These are phyloP conservation scores for Wickerhamiella azyma DNA, from an alignment of 805 yeast species.

Conservation along the genomic window DNA sequence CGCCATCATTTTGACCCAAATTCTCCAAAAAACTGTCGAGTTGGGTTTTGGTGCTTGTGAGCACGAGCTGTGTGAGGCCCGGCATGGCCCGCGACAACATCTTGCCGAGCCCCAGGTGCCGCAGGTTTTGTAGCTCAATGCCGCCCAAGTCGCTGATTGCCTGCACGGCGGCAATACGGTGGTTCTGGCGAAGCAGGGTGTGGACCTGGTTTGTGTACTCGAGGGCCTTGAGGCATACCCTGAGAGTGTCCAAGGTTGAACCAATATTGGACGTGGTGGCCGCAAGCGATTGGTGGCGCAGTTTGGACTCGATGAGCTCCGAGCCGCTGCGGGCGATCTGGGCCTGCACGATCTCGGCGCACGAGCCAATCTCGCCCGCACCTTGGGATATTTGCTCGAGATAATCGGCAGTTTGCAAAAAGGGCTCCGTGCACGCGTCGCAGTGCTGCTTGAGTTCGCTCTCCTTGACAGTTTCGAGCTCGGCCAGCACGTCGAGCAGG, in stretches of 20 bases:
- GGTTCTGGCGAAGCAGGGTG: slow-evolving; percentile 58
- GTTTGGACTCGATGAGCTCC: slow-evolving; percentile 37
- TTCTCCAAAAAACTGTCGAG: slow-evolving; percentile 44
- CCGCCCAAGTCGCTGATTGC: slow-evolving; percentile 61
- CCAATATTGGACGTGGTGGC: slow-evolving; percentile 42
- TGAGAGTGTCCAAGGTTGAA: slow-evolving; percentile 56
- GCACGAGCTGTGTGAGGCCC: slow-evolving; percentile 53
- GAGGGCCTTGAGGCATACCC: slow-evolving; percentile 62
- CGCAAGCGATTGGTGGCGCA: slow-evolving; percentile 10
- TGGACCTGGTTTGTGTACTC: slow-evolving; percentile 79
- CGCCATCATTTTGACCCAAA: slow-evolving; percentile 26
- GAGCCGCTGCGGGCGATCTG: slow-evolving; percentile 51
- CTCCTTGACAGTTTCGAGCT: slow-evolving; percentile 45
- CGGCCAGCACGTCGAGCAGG: slow-evolving; percentile 41
- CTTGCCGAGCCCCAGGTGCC: slow-evolving; percentile 59
- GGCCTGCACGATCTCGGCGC: slow-evolving; percentile 41
- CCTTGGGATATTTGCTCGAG: slow-evolving; percentile 47
- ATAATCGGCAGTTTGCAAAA: slow-evolving; percentile 38
- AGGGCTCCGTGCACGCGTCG: slow-evolving; percentile 43
- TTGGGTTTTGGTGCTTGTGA: slow-evolving; percentile 51
- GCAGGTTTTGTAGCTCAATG: slow-evolving; percentile 50
- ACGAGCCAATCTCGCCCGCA: slow-evolving; percentile 43
- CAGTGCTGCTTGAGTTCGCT: slow-evolving; percentile 48
- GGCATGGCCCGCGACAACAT: slow-evolving; percentile 69
- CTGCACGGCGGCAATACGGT: slow-evolving; percentile 77